Base-by-base conservation (phyloP, 2,329 filamentous ascomycete genomes). In the Aspergillus amoenus region DNA sequence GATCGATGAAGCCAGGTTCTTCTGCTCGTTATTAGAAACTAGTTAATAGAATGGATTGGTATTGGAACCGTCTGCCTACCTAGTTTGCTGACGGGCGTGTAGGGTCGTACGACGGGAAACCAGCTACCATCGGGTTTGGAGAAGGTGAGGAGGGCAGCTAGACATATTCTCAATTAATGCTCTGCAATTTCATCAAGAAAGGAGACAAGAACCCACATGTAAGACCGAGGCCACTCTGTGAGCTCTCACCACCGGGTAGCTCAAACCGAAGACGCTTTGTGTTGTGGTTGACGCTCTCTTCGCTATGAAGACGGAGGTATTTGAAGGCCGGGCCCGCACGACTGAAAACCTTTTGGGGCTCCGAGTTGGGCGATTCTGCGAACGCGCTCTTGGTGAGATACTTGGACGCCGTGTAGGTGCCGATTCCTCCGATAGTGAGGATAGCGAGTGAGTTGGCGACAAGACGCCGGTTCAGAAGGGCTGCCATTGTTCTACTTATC, bases 21-120 rank as follows among this genome's bases (percentile, higher is more conserved):
- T 84, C 83, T 82, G 68, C 13, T 52, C 9, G 15, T 58, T 52
- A 40, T 52, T 45, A 27, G 17, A 24, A 32, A 37, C 12, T 24
- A 21, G 13, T 13, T 27, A 3, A 4, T 52, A 13, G 21, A 12
- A 5, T 32, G 15, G 8, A 11, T 30, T 30, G 27, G 44, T 21
- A 13, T 11, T 2, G 24, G 27, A 8, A 6, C 39, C 12, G 43
- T 15, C 37, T 13, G 32, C 72, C 43, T 72, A 83, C 82, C 74
- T 15, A 79, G 73, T 42, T 79, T 71, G 61, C 78, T 85, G 51
- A 88, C 76, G 0, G 88, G 88, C 0, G 87, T 89, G 63, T 90
- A 90, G 0, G 87, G 88, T 42, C 88, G 78, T 11, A 87, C 70
- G 1, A 83, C 82, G 0, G 88, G 87, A 3, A 85, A 67, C 76